Percentiles rank a stretch among this genome's conserved stretches.
Conservation (phyloP, 306 rosid genomes). For the Senna siamea region DNA sequence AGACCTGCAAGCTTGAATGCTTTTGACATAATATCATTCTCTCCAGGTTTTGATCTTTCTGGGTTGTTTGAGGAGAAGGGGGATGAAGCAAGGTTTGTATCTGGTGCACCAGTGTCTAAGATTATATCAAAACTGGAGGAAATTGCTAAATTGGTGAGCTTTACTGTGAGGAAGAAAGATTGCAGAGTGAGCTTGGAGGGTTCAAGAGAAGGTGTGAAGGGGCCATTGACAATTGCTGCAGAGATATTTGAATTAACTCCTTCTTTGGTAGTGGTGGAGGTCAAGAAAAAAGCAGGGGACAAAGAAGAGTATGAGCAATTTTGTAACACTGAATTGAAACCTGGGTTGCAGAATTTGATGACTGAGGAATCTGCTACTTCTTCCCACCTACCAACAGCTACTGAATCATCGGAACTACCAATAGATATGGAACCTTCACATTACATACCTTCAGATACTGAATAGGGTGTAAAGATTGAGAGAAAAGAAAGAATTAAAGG, state of each 20-base stretch:
- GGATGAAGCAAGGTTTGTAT: slow-evolving; percentile 75
- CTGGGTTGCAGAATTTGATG: slow-evolving; percentile 67
- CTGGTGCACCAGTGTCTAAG: slow-evolving; percentile 68
- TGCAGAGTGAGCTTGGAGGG: slow-evolving; percentile 91
- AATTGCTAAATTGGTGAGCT: slow-evolving; percentile 74
- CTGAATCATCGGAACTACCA: slow-evolving; percentile 28
- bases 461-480: slow-evolving; percentile 27
- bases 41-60: slow-evolving; percentile 78
- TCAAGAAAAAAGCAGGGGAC: slow-evolving; percentile 90
- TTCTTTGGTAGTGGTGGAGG: slow-evolving; percentile 79
- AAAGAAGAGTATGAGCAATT: slow-evolving; percentile 74
- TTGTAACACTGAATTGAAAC: slow-evolving; percentile 66
- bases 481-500: slow-evolving; percentile 38
- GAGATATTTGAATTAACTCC: slow-evolving; percentile 90
- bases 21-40: slow-evolving; percentile 83
- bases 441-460: slow-evolving; percentile 30
- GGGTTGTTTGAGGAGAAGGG: slow-evolving; percentile 89
- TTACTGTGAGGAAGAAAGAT: slow-evolving; percentile 85
- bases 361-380: slow-evolving; percentile 53
- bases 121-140: slow-evolving; percentile 88
- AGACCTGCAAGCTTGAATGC: slow-evolving; percentile 91
- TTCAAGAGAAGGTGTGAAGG: slow-evolving; percentile 72
- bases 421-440: slow-evolving; percentile 6
- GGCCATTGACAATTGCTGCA: slow-evolving; percentile 86
- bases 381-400: slow-evolving; percentile 40